Evolutionary conservation across 495 filamentous ascomycete genomes (phyloP), one percentile per base, ranked within the genome.

Genomic region (Daldinia childiae): DNA sequence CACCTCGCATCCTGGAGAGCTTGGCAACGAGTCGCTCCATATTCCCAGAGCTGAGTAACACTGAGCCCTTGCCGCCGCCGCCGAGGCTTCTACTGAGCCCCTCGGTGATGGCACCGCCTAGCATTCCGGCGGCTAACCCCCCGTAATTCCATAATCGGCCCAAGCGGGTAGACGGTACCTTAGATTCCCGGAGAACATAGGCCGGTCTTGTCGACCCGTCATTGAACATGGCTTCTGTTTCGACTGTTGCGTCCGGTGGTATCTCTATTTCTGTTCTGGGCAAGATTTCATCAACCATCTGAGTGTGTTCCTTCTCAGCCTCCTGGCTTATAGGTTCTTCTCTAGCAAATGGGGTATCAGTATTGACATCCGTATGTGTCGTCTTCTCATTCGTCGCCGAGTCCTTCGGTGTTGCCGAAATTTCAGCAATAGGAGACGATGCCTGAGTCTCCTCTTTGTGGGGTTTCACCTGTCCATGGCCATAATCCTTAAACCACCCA

Each of bases 1-100:
- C 96, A 24, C 95, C 95, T 73, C 95, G 89, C 95, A 99, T 99
- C 27, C 92, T 90, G 11, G 93, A 97, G 7, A 99, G 87, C 79
- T 94, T 97, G 17, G 92, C 84, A 4, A 98, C 95, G 4, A 99
- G 87, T 34, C 95, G 85, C 75, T 98, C 93, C 86, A 97, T 92
- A 74, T 99, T 99, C 7, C 84, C 88, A 15, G 92, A 84, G 78
- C 91, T 97, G 69, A 99, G 89, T 86, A 99, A 91, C 50, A 97
- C 81, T 14, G 94, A 95, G 3, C 92, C 90, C 29, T 80, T 68
- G 58, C 84, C 82, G 59, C 82, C 81, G 19, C 86, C 87, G 62
- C 89, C 83, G 8, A 86, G 74, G 2, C 88, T 88, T 34, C 95
- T 87, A 61, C 92, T 90, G 43, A 98, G 74, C 29, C 91, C 88